Conservation (phyloP, 768 basidiomycete species). For the Botryobasidium botryosum region DNA sequence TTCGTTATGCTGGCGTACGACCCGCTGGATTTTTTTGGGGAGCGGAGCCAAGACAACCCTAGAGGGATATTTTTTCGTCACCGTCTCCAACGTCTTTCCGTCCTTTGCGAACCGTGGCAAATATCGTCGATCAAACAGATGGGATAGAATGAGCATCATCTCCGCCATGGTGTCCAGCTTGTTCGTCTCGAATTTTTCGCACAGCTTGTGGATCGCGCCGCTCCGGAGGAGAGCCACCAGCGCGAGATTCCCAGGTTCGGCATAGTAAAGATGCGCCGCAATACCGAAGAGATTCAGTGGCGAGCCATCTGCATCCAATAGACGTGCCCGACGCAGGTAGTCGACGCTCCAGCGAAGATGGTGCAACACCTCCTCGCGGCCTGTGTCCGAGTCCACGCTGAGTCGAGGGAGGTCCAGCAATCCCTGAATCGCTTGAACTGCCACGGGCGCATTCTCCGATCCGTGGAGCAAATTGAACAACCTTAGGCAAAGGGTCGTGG, state of each 20-base stretch:
- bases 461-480: conserved; percentile 50
- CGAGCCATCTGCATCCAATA: conserved; percentile 36
- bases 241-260: conserved; percentile 56
- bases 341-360: conserved; percentile 57
- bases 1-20: conserved; percentile 31
- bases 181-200: conserved; percentile 22
- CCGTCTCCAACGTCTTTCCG: conserved; percentile 19
- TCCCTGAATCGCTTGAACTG: conserved; percentile 33
- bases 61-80: conserved; percentile 34
- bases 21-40: conserved; percentile 22
- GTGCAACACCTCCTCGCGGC: conserved; percentile 40
- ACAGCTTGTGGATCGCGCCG: conserved; percentile 43
- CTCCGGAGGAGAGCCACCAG: conserved; percentile 38
- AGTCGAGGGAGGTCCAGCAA: conserved; percentile 42
- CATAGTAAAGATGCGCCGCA: conserved; percentile 24
- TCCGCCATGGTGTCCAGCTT: conserved; percentile 29
- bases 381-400: conserved; percentile 37
- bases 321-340: conserved; percentile 39
- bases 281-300: conserved; percentile 38
- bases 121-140: conserved; percentile 47
- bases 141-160: conserved; percentile 39
- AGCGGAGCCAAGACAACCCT: conserved; percentile 38
- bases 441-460: conserved; percentile 32
- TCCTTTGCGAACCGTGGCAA: conserved; percentile 30
- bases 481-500: conserved; percentile 45